Evolutionary conservation across 495 filamentous ascomycete genomes (phyloP).

Genomic region (Xylaria venustula): DNA sequence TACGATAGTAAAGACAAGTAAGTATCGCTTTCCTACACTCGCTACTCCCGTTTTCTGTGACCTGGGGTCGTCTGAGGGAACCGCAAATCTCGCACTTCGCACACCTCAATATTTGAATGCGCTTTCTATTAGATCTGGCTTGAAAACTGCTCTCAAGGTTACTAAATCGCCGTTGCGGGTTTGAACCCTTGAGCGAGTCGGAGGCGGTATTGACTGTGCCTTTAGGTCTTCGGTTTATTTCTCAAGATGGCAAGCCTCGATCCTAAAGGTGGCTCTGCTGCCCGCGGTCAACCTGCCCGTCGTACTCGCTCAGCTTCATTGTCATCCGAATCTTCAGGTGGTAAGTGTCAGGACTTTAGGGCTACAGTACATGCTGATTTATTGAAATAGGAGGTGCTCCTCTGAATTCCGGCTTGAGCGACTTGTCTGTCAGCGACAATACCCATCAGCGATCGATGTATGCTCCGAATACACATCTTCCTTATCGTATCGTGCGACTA

Average conservation of each 20-base stretch:
- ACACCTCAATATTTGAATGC: no score
- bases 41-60: no score
- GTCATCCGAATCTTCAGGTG: slow-evolving; percentile 13
- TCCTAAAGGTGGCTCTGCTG: background rate
- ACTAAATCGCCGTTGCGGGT: background rate
- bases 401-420: slow-evolving; percentile 1
- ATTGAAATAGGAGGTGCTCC: slow-evolving; percentile 4
- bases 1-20: no score
- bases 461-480: background rate
- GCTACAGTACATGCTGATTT: background rate
- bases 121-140: no score
- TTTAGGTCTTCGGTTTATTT: background rate
- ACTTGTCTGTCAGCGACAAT: background rate
- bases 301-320: slow-evolving; percentile 11
- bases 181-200: background rate
- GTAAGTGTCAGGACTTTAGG: background rate
- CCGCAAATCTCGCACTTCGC: no score
- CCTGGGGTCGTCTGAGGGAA: no score
- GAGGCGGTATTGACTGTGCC: background rate
- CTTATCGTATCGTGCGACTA: background rate
- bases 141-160: background rate
- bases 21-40: no score
- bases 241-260: slow-evolving; percentile 11
- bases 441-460: slow-evolving; percentile 10
- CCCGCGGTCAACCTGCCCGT: background rate